Conservation (phyloP, 1,284 basidiomycete genomes). For the Amylostereum chailletii region DNA sequence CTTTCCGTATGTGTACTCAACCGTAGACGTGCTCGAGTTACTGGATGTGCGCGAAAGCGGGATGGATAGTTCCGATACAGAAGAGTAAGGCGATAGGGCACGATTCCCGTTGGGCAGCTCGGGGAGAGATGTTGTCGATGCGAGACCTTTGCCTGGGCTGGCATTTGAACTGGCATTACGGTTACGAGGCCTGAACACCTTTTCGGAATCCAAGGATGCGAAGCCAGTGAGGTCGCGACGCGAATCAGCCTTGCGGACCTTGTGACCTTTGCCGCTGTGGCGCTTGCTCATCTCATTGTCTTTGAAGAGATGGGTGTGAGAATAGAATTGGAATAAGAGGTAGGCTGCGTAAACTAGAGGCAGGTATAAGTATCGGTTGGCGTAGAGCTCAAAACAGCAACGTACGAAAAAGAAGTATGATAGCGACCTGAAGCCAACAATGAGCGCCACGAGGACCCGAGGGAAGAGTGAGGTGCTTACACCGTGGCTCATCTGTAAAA, state of each 20-base stretch:
- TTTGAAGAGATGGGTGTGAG: constrained; percentile 75
- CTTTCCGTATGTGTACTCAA: constrained; percentile 8
- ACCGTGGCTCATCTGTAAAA: constrained; percentile 80
- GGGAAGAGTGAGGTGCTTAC: constrained; percentile 32
- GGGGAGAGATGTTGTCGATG: not conserved
- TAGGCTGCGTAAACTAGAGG: constrained; percentile 61
- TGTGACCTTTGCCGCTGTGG: constrained; percentile 2
- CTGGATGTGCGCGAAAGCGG: constrained; percentile 5
- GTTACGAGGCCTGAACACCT: not conserved
- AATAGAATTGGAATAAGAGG: constrained; percentile 82
- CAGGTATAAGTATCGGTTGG: constrained; percentile 1
- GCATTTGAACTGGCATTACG: not conserved
- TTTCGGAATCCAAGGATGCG: not conserved
- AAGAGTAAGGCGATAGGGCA: constrained; percentile 1
- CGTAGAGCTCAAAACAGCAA: constrained; percentile 7
- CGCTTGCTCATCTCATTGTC: constrained; percentile 35
- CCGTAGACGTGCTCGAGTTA: constrained; percentile 2
- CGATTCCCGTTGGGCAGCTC: not conserved
- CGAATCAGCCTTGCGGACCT: not conserved
- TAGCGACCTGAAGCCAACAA: constrained; percentile 37
- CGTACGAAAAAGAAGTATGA: constrained; percentile 65
- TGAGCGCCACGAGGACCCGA: not conserved
- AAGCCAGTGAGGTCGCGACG: not conserved
- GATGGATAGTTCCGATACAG: constrained; percentile 9
- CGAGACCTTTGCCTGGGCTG: not conserved